A percentile compares a stretch with the other conserved stretches of the same genome.
phyloP scores from a whole-genome alignment of 108 stramenopile species.

The Licmophora abbreviata region DNA sequence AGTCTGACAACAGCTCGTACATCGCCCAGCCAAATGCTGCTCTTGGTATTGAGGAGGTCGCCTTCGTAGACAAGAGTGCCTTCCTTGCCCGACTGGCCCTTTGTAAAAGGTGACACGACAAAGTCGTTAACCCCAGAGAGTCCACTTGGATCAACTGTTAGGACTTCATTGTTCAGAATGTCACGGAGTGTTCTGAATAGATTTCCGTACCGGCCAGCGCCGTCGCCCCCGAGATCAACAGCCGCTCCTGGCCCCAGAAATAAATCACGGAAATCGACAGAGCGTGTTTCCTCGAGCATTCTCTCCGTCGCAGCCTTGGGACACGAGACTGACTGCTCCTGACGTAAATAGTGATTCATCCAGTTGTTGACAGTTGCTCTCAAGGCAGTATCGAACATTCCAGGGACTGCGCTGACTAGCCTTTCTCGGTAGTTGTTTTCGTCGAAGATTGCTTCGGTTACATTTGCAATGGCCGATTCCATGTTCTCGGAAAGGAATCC shows the following conservation, averaged over 20 bases:
- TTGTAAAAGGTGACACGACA: slow-evolving; percentile 40
- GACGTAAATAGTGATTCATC: background rate
- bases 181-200: background rate
- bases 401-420: background rate
- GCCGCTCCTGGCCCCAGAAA: background rate
- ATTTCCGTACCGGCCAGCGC: background rate
- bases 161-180: background rate
- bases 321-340: background rate
- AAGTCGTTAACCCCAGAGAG: slow-evolving; percentile 47
- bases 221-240: background rate
- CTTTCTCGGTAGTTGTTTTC: background rate
- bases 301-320: background rate
- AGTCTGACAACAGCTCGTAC: slow-evolving; percentile 45
- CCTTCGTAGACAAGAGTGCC: slow-evolving; percentile 22
- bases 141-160: slow-evolving; percentile 31
- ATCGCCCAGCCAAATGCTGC: slow-evolving; percentile 39
- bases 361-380: background rate
- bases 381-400: background rate
- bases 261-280: slow-evolving; percentile 4
- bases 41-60: slow-evolving; percentile 21
- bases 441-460: background rate
- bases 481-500: background rate
- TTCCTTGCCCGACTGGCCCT: slow-evolving; percentile 41
- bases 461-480: background rate
- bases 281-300: background rate